A percentile compares a stretch with the other conserved stretches of the same genome.
phyloP scores from a whole-genome alignment of 2,329 filamentous ascomycete species.

The Sphaerostilbella broomeana region DNA sequence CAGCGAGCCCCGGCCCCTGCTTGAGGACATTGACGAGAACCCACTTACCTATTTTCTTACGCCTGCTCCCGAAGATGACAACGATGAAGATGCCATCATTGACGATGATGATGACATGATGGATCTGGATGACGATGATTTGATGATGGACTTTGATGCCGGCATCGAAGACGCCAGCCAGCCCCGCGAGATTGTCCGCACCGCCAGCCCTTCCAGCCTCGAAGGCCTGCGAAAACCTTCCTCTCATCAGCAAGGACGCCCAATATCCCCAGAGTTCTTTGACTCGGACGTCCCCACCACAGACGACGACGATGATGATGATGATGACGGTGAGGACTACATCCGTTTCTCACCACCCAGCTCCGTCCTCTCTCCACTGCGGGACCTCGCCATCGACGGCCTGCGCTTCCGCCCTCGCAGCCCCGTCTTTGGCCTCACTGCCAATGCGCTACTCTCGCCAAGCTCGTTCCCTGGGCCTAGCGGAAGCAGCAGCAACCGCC shows the following conservation, averaged over 20 bases:
- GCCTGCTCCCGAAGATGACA: constrained; percentile 36
- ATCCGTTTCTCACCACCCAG: constrained; percentile 40
- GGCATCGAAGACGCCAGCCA: constrained; percentile 47
- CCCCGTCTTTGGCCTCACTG: constrained; percentile 25
- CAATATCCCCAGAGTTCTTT: constrained; percentile 31
- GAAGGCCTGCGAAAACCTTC: constrained; percentile 41
- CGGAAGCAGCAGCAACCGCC: constrained; percentile 8
- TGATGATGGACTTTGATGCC: constrained; percentile 50
- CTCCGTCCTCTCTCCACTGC: constrained; percentile 36
- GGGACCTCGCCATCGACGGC: constrained; percentile 35
- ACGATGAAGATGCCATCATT: constrained; percentile 46
- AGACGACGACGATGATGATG: constrained; percentile 42
- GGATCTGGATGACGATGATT: constrained; percentile 34
- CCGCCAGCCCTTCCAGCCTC: constrained; percentile 51
- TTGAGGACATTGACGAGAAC: constrained; percentile 46
- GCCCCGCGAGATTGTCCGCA: constrained; percentile 42
- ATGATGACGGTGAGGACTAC: constrained; percentile 45
- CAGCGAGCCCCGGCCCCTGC: constrained; percentile 36
- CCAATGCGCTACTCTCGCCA: constrained; percentile 25
- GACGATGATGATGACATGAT: constrained; percentile 38
- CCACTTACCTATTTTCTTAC: constrained; percentile 53
- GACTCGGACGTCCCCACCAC: constrained; percentile 37
- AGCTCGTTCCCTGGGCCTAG: constrained; percentile 7
- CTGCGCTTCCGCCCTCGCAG: constrained; percentile 25
- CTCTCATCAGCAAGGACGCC: constrained; percentile 26